Conservation (phyloP, 2,329 filamentous ascomycete genomes). For the Aspergillus pseudonomiae region DNA sequence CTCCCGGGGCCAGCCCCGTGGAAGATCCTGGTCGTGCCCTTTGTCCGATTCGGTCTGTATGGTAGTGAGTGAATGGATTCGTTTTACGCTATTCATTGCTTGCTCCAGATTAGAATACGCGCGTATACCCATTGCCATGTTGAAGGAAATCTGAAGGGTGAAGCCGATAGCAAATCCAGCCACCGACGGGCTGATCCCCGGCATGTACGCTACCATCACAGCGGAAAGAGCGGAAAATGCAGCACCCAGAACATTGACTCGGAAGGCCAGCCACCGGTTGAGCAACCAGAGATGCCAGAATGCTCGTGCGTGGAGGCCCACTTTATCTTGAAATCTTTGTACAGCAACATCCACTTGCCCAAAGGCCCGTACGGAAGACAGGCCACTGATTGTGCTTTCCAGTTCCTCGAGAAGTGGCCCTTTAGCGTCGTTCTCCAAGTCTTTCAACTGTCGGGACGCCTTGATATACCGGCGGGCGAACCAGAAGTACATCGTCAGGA, state of each 20-base stretch:
- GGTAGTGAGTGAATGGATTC: conserved; percentile 58
- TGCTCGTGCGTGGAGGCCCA: background rate
- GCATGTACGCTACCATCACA: background rate
- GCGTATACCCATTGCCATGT: background rate
- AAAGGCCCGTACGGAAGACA: too few species aligned
- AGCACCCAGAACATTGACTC: background rate
- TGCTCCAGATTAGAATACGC: background rate
- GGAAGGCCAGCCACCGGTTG: conserved; percentile 5
- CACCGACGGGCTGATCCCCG: conserved; percentile 1
- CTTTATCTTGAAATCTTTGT: background rate
- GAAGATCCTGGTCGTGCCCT: conserved; percentile 9
- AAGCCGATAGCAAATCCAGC: conserved; percentile 4
- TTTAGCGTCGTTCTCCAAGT: too few species aligned
- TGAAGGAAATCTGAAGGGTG: background rate
- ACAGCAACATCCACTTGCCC: too few species aligned
- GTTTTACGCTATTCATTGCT: conserved; percentile 33
- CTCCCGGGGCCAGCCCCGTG: conserved; percentile 45
- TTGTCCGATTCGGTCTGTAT: conserved; percentile 35
- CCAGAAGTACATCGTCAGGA: too few species aligned
- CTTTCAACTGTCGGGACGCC: too few species aligned
- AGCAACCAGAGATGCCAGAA: conserved; percentile 9
- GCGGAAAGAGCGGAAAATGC: background rate
- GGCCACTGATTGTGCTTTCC: too few species aligned
- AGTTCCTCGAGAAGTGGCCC: too few species aligned
- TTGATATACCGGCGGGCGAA: too few species aligned